Base-by-base conservation (phyloP, 495 filamentous ascomycete genomes). In the Aspergillus biplanus region DNA sequence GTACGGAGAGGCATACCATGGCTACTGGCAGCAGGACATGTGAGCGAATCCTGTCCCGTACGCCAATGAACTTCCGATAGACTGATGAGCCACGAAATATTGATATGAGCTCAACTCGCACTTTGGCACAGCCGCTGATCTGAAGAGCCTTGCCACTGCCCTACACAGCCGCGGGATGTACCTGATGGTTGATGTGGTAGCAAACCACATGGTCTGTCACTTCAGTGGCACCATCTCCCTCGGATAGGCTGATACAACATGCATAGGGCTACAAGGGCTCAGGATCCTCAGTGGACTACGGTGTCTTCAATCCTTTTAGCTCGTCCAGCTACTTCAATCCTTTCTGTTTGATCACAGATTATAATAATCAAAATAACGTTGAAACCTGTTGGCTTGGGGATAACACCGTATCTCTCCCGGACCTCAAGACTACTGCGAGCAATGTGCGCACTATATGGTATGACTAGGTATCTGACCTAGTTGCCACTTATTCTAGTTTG, bases 131-230 rank as follows among this genome's bases (percentile, higher is more conserved):
- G 78, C 80, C 13, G 82, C 80, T 21, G 89, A 92, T 66, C 73
- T 93, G 33, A 81, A 80, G 44, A 83, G 78, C 7, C 78, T 92
- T 11, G 82, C 83, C 49, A 74, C 68, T 33, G 86, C 85, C 6
- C 74, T 86, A 46, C 89, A 92, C 62, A 72, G 80, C 7, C 82
- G 86, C 18, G 84, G 81, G 18, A 91, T 92, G 86, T 80, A 86
- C 69, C 76, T 92, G 34, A 93, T 93, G 90, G 85, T 92, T 31
- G 90, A 93, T 64, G 81, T 92, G 0, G 90, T 92, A 7, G 84
- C 88, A n/a, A 95, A 95, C 69, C 89, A 95, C 67, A 86, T 92
- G 82, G 82, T 85, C 15, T 47, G 6, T 27, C n/a, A n/a, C n/a
- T n/a, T n/a, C 9, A 11, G 39, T 9, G n/a, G 39, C 39, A 18